Conservation (phyloP, 805 yeast species). For the Candida fluviatilis region DNA sequence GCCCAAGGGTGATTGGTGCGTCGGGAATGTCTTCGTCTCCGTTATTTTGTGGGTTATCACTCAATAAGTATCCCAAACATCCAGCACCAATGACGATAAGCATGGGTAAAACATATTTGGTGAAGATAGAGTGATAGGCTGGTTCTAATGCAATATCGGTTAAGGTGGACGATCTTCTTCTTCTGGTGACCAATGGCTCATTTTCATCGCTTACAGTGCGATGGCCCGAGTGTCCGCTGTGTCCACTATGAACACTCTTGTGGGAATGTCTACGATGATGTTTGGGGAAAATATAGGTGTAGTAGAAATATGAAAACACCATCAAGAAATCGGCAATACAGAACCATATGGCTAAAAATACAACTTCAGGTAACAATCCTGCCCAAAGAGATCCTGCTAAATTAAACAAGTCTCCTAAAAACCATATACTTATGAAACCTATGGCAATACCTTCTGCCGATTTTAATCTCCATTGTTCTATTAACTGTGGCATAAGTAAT, state of each 20-base stretch:
- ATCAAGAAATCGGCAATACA: conserved; percentile 63
- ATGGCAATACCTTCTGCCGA: conserved; percentile 75
- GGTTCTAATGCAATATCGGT: conserved; percentile 49
- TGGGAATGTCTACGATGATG: conserved; percentile 19
- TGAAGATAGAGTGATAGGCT: conserved; percentile 41
- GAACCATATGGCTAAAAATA: conserved; percentile 72
- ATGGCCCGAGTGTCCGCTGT: background rate
- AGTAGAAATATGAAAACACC: conserved; percentile 56
- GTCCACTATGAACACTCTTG: conserved; percentile 2
- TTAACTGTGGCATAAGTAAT: conserved; percentile 67
- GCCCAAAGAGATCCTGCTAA: conserved; percentile 70
- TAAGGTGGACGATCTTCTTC: conserved; percentile 51
- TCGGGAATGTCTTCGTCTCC: conserved; percentile 19
- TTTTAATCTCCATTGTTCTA: conserved; percentile 76
- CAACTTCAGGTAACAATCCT: conserved; percentile 61
- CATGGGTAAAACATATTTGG: conserved; percentile 54
- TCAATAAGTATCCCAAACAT: conserved; percentile 50
- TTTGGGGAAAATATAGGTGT: conserved; percentile 43
- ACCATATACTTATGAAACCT: conserved; percentile 65
- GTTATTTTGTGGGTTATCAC: conserved; percentile 21
- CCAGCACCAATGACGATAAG: conserved; percentile 63
- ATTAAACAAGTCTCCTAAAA: conserved; percentile 67
- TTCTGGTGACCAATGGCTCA: conserved; percentile 18
- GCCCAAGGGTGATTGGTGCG: conserved; percentile 41
- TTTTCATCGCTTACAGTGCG: background rate